These are phyloP conservation scores for Kodamaea arcana DNA, from an alignment of 1,139 yeast genomes.

Conservation along the genomic window DNA sequence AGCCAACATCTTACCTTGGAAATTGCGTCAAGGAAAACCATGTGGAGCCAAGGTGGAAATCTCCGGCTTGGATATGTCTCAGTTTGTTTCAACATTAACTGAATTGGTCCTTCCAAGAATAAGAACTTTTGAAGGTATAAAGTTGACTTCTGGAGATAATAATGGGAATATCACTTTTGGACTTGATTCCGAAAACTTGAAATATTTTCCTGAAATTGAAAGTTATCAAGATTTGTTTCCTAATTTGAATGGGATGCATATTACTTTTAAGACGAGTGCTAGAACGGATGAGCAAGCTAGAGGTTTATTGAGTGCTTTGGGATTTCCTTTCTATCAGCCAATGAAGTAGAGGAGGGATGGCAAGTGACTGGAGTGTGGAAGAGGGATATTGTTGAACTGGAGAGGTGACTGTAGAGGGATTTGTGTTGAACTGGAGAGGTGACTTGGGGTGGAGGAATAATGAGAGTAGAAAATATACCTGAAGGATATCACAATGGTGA, in stretches of 20 bases:
- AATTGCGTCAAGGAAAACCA: constrained; percentile 78
- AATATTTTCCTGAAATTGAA: constrained; percentile 90
- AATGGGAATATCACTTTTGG: constrained; percentile 88
- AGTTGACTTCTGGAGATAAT: constrained; percentile 73
- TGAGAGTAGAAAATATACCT: no score
- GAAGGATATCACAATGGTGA: no score
- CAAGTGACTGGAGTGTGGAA: no score
- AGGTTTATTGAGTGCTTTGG: constrained; percentile 74
- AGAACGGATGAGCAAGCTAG: constrained; percentile 93
- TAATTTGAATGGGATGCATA: constrained; percentile 77
- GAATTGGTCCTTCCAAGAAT: constrained; percentile 93
- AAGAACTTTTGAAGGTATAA: constrained; percentile 80
- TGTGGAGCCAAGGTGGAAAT: constrained; percentile 88
- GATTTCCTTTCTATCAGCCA: constrained; percentile 61
- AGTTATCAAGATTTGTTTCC: constrained; percentile 90
- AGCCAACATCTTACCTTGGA: constrained; percentile 83
- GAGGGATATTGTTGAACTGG: no score
- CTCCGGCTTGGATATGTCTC: constrained; percentile 78
- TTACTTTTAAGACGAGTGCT: constrained; percentile 84
- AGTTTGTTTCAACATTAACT: constrained; percentile 78
- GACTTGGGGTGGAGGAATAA: no score
- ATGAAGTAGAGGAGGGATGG: no score
- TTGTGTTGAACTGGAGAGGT: no score
- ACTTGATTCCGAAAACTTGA: constrained; percentile 69
- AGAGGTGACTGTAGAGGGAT: no score